Percentiles rank a stretch among this genome's conserved stretches.
Conservation (phyloP, 371 early-diverging fungal species). For the Mucor irregularis region DNA sequence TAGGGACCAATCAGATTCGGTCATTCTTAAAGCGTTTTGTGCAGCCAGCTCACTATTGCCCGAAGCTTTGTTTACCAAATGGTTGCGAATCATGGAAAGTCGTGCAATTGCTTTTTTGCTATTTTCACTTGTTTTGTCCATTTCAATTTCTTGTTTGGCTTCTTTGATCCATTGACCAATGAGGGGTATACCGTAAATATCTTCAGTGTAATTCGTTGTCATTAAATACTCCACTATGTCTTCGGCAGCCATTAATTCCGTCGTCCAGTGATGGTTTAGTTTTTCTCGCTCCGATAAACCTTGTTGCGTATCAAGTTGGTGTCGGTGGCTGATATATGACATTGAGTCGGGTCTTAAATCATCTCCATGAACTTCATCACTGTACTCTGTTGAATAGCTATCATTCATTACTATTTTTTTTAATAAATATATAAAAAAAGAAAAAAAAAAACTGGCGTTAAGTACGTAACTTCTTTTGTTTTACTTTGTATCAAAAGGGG, state of each 20-base stretch:
- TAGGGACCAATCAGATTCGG: constrained; percentile 32
- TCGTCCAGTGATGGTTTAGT: too few relatives aligned
- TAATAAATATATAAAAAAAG: too few relatives aligned
- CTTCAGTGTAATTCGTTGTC: constrained; percentile 34
- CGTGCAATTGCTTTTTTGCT: constrained; percentile 28
- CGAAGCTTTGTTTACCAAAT: constrained; percentile 28
- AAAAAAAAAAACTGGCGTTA: too few relatives aligned
- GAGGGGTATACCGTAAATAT: constrained; percentile 39
- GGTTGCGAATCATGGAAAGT: constrained; percentile 42
- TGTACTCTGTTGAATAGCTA: constrained; percentile 30
- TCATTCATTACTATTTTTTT: constrained; percentile 26
- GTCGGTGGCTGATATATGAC: constrained; percentile 27
- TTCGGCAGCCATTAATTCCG: constrained; percentile 26
- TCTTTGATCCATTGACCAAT: constrained; percentile 33
- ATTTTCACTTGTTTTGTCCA: too few relatives aligned
- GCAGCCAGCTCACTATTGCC: constrained; percentile 29
- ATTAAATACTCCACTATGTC: constrained; percentile 43
- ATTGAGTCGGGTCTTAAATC: constrained; percentile 30
- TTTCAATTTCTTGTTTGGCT: constrained; percentile 36
- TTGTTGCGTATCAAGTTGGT: constrained; percentile 38
- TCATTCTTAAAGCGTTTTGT: constrained; percentile 23
- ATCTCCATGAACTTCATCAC: constrained; percentile 34
- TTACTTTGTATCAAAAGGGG: too few relatives aligned
- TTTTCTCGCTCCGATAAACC: constrained; percentile 29
- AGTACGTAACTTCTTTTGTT: too few relatives aligned